These are phyloP conservation scores for Coniferiporia sulphurascens DNA, from an alignment of 1,284 basidiomycete genomes.

Conservation along the genomic window DNA sequence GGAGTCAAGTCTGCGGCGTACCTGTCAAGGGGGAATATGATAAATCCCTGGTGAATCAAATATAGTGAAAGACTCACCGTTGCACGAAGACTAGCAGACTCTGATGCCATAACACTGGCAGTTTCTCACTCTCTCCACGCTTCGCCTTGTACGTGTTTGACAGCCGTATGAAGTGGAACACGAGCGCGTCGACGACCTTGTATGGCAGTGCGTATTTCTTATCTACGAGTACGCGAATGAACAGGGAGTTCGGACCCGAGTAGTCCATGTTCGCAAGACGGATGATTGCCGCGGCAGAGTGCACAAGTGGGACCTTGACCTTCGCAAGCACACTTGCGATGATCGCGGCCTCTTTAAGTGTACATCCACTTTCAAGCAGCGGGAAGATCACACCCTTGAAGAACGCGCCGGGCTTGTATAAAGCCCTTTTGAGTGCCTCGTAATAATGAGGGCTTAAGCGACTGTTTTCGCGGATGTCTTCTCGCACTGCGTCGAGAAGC, in stretches of 20 bases:
- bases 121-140: slow-evolving; percentile 61
- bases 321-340: slow-evolving; percentile 89
- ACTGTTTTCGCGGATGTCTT: slow-evolving; percentile 83
- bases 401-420: slow-evolving; percentile 97
- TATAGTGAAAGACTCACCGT: slow-evolving; percentile 46
- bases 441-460: slow-evolving; percentile 95
- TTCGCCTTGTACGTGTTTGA: slow-evolving; percentile 83
- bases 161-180: slow-evolving; percentile 96
- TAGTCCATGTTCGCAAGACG: slow-evolving; percentile 98
- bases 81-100: slow-evolving; percentile 93
- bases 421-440: slow-evolving; percentile 83
- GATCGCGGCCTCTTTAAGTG: slow-evolving; percentile 94
- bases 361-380: slow-evolving; percentile 84
- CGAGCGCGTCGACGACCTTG: slow-evolving; percentile 95
- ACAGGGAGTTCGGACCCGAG: slow-evolving; percentile 90
- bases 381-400: slow-evolving; percentile 99
- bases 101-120: slow-evolving; percentile 99
- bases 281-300: slow-evolving; percentile 93
- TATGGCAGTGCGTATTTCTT: slow-evolving; percentile 99
- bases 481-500: slow-evolving; percentile 84
- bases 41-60: background rate
- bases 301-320: slow-evolving; percentile 91
- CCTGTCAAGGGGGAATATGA: slow-evolving; percentile 35
- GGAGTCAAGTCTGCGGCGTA: slow-evolving; percentile 96
- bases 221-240: slow-evolving; percentile 95